These are phyloP conservation scores for Saccharomyces hybrid DNA, from an alignment of 1,139 yeast species.

Conservation along the genomic window DNA sequence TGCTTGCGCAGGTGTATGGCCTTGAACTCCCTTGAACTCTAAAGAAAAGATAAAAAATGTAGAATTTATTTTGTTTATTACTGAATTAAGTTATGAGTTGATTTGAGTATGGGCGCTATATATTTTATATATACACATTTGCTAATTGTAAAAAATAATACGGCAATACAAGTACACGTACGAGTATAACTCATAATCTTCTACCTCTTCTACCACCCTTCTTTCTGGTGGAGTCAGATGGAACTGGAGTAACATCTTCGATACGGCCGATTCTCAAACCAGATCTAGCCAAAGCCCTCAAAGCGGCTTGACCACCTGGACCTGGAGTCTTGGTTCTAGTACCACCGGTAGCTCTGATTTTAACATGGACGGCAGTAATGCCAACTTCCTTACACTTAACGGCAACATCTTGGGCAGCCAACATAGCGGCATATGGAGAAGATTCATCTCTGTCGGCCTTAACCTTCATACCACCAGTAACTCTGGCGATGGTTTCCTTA, in stretches of 20 bases:
- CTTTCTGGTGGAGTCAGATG: too few species aligned
- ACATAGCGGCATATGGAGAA: constrained; percentile 99
- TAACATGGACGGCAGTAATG: constrained; percentile 98
- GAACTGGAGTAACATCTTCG: constrained; percentile 99
- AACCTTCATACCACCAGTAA: too few species aligned
- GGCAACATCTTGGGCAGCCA: constrained; percentile 99
- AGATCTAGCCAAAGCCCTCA: constrained; percentile 99
- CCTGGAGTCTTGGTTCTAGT: constrained; percentile 99
- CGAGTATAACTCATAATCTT: constrained; percentile 65
- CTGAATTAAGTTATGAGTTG: background rate
- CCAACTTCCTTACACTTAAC: constrained; percentile 99
- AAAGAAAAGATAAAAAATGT: background rate
- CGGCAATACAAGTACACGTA: background rate
- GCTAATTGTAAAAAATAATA: background rate
- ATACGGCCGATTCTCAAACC: constrained; percentile 99
- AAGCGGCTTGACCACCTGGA: constrained; percentile 99
- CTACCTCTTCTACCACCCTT: constrained; percentile 99
- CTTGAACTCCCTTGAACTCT: background rate
- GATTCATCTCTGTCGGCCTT: constrained; percentile 99
- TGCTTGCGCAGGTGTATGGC: background rate
- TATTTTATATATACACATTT: background rate
- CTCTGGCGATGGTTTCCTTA: constrained; percentile 99
- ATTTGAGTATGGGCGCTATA: background rate
- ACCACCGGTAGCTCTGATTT: constrained; percentile 99
- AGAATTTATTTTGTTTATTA: background rate